A percentile compares a stretch with the other conserved stretches of the same genome.
These are phyloP conservation scores for Earliella scabrosa DNA, from an alignment of 1,284 basidiomycete genomes.

Conservation along the genomic window DNA sequence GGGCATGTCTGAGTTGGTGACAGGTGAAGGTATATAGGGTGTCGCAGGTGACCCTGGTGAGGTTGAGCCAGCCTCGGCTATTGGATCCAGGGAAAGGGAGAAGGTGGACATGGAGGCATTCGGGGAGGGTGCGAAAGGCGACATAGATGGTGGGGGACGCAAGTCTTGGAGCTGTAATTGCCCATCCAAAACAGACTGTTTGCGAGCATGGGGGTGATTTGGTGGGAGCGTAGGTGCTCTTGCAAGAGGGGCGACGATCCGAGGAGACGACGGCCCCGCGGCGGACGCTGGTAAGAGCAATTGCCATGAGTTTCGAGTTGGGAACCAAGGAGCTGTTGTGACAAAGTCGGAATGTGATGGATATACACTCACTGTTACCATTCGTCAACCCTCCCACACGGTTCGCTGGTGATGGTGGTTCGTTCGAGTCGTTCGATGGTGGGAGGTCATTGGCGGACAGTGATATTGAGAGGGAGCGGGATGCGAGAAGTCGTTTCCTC, in stretches of 20 bases:
- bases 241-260: conserved; percentile 50
- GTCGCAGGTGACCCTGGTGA: conserved; percentile 35
- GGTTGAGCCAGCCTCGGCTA: conserved; percentile 51
- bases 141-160: conserved; percentile 36
- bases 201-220: conserved; percentile 78
- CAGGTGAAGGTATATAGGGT: conserved; percentile 31
- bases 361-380: conserved; percentile 24
- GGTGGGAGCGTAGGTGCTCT: conserved; percentile 57
- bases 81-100: conserved; percentile 71
- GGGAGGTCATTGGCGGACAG: conserved; percentile 49
- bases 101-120: conserved; percentile 62
- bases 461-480: conserved; percentile 62
- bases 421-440: conserved; percentile 17
- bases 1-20: conserved; percentile 17
- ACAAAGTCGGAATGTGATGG: no score
- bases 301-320: no score
- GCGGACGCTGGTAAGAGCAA: neutral
- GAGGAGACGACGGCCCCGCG: conserved; percentile 32
- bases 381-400: neutral
- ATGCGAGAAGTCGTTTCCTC: conserved; percentile 45
- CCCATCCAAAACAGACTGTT: conserved; percentile 67
- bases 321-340: no score
- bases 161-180: conserved; percentile 46
- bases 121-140: conserved; percentile 43
- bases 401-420: conserved; percentile 7